Percentiles rank a stretch among this genome's conserved stretches.
phyloP scores from a whole-genome alignment of 2,329 filamentous ascomycete genomes.

The Monosporascus sp. region DNA sequence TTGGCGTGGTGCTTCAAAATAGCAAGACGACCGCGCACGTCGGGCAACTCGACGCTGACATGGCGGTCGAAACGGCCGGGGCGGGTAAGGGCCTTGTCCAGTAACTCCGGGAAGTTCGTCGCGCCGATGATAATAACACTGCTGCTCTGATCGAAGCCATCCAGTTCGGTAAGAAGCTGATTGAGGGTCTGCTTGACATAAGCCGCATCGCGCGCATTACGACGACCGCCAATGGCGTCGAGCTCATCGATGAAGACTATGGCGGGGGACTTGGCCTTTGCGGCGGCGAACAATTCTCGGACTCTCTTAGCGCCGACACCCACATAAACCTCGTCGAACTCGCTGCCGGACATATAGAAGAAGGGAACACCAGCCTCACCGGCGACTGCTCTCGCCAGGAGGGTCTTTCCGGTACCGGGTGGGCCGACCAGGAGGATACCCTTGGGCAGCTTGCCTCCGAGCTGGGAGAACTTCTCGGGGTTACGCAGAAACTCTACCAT shows the following conservation, averaged over 20 bases:
- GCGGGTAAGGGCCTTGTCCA: constrained; percentile 91
- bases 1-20: constrained; percentile 92
- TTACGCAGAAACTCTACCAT: constrained; percentile 94
- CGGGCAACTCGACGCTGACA: constrained; percentile 80
- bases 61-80: constrained; percentile 95
- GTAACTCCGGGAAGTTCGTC: constrained; percentile 89
- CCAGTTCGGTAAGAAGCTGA: constrained; percentile 91
- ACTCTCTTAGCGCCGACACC: constrained; percentile 96
- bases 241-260: constrained; percentile 96
- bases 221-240: constrained; percentile 89
- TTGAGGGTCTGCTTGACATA: constrained; percentile 98
- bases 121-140: constrained; percentile 94
- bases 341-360: constrained; percentile 99
- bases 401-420: constrained; percentile 94
- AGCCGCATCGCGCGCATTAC: constrained; percentile 86
- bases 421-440: constrained; percentile 92
- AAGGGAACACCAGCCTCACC: constrained; percentile 97
- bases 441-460: constrained; percentile 95
- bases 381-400: constrained; percentile 90
- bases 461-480: constrained; percentile 85
- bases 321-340: constrained; percentile 98
- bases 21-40: constrained; percentile 86
- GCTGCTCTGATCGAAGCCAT: constrained; percentile 92
- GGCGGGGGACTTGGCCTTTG: constrained; percentile 77
- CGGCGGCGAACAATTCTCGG: constrained; percentile 81